Base-by-base conservation (phyloP, 176 grass and related monocot genomes). In the Raddia distichophylla region DNA sequence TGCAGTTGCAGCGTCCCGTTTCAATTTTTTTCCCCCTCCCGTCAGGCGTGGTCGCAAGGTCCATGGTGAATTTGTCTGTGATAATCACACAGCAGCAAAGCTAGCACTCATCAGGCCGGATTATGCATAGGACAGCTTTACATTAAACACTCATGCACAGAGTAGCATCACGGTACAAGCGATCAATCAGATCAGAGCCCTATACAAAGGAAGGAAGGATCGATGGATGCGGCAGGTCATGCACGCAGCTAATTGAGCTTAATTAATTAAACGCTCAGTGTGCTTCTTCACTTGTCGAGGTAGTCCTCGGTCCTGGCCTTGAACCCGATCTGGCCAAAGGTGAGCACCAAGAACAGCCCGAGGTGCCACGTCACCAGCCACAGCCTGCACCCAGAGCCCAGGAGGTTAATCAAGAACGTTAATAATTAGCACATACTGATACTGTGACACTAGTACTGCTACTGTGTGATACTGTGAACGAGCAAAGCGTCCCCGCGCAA, bases 271-370 rank as follows among this genome's bases (percentile, higher is more conserved):
- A 27, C 27, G 53, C 40, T 11, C 37, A 5, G 1, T 1, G 12
- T 0, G 19, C 48, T 67, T 9, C 47, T 81, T 60, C 69, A 77
- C 86, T 85, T 73, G 78, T 94, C 58, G 60, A 98, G 95, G 93
- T 99, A 99, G 43, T 83, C 86, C 71, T 98, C 96, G 13, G 84
- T 90, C 93, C 93, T 99, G 50, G 93, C 96, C 85, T 99, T 99
- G 89, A 99, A 99, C 2, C 96, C 96, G 88, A 99, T 95, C 87
- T 99, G 96, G 10, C 96, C 96, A 42, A 99, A 99, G 63, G 91
- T 95, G 60, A 99, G 93, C 63, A 73, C 77, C 12, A 98, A 64
- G 92, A 98, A 98, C 17, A 98, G 88, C 7, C 95, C 95, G 6
- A 98, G 53, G 72, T 98, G 92, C 95, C 95, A 94, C 42, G 92